Evolutionary conservation across 441 rosid genomes (phyloP), one percentile per base, ranked within the genome.

Genomic region (Hura crepitans): DNA sequence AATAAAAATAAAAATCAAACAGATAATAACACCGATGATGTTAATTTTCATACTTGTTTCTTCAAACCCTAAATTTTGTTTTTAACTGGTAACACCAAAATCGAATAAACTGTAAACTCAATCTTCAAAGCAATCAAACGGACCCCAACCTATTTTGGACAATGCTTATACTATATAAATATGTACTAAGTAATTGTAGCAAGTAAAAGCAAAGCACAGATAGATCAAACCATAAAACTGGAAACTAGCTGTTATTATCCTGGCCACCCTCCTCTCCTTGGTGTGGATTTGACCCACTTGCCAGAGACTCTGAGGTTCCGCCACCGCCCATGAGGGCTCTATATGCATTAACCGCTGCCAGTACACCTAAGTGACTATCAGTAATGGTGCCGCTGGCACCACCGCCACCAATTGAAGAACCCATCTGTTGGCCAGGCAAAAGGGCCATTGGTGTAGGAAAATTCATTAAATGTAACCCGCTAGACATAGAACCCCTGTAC

Each of bases 401-500:
- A 18, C 77, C 81, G 8, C 71, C 60, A 12, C 59, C 18, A 13
- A 72, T 68, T 27, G 80, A 79, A 23, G 88, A 75, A 33, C 87
- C 84, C 68, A 84, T 61, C 77, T 87, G 96, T 71, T 89, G 96
- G 37, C 89, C 86, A 0, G 95, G 81, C 69, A 87, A 71, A 42
- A 89, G 77, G 72, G 95, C 86, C 83, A 91, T 80, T 0, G 91
- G 93, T 30, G 90, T 67, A 14, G 85, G 86, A 69, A 89, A 87
- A 66, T 91, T 89, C 97, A 91, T 85, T 59, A 91, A 79, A 83
- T 89, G 97, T 63, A 91, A 72, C 54, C 93, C 91, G 63, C 81
- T 82, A 18, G 90, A 76, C 79, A 75, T 68, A 12, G 80, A 70
- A 22, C 71, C 66, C 39, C 87, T 75, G 70, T 82, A 80, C 68